A percentile compares a stretch with the other conserved stretches of the same genome.
phyloP scores from a whole-genome alignment of 306 rosid species.

The Quercus alba region DNA sequence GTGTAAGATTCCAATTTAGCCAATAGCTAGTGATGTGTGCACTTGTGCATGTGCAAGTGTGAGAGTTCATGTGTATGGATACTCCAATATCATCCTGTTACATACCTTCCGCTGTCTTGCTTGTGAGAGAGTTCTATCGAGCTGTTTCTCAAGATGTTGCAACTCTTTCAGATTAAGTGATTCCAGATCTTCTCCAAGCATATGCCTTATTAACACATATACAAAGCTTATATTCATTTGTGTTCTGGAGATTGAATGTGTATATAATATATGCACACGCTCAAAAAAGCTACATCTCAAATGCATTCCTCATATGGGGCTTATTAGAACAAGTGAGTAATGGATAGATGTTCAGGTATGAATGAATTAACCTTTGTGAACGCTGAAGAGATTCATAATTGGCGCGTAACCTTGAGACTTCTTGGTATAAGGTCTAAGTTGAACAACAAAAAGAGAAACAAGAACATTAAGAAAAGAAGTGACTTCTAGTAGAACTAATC shows the following conservation, averaged over 20 bases:
- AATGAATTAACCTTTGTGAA: conserved; percentile 46
- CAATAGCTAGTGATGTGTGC: neutral
- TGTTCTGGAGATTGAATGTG: neutral
- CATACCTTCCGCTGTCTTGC: conserved; percentile 61
- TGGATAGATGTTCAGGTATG: neutral
- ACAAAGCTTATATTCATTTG: neutral
- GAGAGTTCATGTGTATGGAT: neutral
- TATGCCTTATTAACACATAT: conserved; percentile 38
- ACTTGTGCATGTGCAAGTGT: neutral
- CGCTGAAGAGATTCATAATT: conserved; percentile 67
- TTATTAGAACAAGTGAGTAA: neutral
- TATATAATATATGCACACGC: no score
- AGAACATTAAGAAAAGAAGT: neutral
- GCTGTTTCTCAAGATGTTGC: conserved; percentile 58
- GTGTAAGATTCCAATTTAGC: no score
- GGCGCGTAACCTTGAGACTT: conserved; percentile 47
- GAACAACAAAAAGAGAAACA: conserved; percentile 2
- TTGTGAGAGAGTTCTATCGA: conserved; percentile 52
- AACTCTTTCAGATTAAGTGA: conserved; percentile 55
- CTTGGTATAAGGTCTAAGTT: conserved; percentile 47
- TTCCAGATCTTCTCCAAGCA: conserved; percentile 77
- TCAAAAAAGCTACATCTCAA: neutral
- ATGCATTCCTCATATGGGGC: no score
- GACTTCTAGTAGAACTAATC: neutral
- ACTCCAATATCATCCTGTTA: neutral